These are phyloP conservation scores for Arthrinium phaeospermum DNA, from an alignment of 2,329 filamentous ascomycete genomes.

Conservation along the genomic window DNA sequence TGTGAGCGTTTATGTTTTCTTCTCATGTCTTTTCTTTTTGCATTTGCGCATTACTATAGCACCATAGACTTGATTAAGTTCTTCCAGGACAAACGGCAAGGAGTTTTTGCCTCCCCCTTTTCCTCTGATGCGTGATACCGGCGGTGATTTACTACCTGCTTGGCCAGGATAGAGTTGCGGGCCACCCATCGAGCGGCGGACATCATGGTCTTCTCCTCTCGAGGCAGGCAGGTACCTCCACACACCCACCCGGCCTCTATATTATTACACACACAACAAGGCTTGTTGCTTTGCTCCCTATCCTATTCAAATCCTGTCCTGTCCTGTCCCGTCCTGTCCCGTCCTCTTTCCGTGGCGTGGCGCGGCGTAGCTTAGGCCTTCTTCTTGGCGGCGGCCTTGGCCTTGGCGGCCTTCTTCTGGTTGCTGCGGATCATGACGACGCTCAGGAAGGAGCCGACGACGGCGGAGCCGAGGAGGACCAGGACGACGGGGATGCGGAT, in stretches of 20 bases:
- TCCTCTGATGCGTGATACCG: not conserved
- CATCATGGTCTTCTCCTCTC: not conserved
- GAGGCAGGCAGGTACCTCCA: not conserved
- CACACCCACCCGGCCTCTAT: not conserved
- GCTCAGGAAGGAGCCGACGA: constrained; percentile 93
- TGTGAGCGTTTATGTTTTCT: not conserved
- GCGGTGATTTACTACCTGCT: not conserved
- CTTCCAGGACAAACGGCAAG: not conserved
- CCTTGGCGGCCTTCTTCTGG: constrained; percentile 95
- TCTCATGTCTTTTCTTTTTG: not conserved
- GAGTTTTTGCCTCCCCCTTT: not conserved
- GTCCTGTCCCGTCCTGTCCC: not conserved
- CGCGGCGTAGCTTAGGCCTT: constrained; percentile 67
- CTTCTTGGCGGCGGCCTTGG: constrained; percentile 83
- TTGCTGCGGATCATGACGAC: constrained; percentile 99
- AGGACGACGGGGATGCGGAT: constrained; percentile 98
- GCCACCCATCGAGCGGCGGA: too few relatives aligned
- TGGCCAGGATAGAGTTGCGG: not conserved
- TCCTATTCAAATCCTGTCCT: constrained; percentile 26
- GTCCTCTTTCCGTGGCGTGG: too few relatives aligned
- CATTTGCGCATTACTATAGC: not conserved
- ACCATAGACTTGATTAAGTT: not conserved
- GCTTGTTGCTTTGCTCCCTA: too few relatives aligned
- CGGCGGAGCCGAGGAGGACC: constrained; percentile 86
- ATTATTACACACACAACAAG: not conserved